Conservation (phyloP, 2,329 filamentous ascomycete genomes). For the Aureobasidium musti region DNA sequence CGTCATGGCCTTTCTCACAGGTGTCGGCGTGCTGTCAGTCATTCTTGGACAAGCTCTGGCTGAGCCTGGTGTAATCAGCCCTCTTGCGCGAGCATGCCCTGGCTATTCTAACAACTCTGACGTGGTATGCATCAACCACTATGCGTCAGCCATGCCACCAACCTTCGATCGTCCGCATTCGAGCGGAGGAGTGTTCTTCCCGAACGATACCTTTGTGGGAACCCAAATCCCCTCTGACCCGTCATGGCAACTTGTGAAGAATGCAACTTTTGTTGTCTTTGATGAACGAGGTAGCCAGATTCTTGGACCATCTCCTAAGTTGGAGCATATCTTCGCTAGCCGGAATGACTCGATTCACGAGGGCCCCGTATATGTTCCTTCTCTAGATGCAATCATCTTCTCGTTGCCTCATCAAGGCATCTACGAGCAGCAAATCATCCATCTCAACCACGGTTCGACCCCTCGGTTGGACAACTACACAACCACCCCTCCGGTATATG, state of each 20-base stretch:
- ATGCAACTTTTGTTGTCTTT: slow-evolving; percentile 43
- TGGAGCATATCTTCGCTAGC: slow-evolving; percentile 45
- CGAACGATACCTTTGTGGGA: slow-evolving; percentile 33
- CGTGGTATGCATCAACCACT: slow-evolving; percentile 33
- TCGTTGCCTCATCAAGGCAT: slow-evolving; percentile 43
- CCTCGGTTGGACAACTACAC: slow-evolving; percentile 45
- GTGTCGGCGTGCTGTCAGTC: neutral
- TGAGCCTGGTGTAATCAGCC: slow-evolving; percentile 27
- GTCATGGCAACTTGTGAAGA: slow-evolving; percentile 37
- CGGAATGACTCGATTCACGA: slow-evolving; percentile 46
- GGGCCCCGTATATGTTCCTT: slow-evolving; percentile 47
- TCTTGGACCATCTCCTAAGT: slow-evolving; percentile 44
- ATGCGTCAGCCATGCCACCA: slow-evolving; percentile 33
- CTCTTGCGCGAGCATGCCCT: slow-evolving; percentile 31
- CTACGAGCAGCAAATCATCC: slow-evolving; percentile 43
- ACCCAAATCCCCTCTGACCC: slow-evolving; percentile 38
- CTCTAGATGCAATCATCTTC: slow-evolving; percentile 47
- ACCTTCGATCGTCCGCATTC: slow-evolving; percentile 30
- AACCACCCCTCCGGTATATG: slow-evolving; percentile 49
- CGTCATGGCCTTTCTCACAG: neutral
- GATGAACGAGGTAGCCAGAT: slow-evolving; percentile 43
- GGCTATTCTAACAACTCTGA: slow-evolving; percentile 28
- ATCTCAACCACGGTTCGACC: slow-evolving; percentile 49
- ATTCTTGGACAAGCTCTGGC: slow-evolving; percentile 15
- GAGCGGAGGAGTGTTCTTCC: neutral